Evolutionary conservation across 2,329 filamentous ascomycete genomes (phyloP).

Genomic region (Aspergillus pseudotamarii): DNA sequence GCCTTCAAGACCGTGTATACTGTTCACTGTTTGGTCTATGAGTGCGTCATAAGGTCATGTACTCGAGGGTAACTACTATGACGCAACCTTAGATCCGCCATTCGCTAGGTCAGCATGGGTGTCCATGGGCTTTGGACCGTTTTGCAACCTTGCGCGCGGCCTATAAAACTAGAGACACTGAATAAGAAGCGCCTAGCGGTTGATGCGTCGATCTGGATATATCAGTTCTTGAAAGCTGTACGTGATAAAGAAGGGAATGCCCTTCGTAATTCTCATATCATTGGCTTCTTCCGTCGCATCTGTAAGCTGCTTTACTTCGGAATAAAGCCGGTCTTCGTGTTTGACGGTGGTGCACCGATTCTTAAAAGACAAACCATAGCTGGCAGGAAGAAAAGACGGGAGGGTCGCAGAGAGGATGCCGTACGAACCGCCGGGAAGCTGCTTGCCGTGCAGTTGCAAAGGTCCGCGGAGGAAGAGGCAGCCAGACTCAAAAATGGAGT

Average conservation of each 20-base stretch:
- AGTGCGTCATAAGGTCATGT: background rate
- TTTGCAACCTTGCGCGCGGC: slow-evolving; percentile 89
- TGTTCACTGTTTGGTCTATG: background rate
- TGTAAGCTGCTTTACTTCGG: slow-evolving; percentile 97
- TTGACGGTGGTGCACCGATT: slow-evolving; percentile 89
- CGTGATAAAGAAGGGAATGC: slow-evolving; percentile 98
- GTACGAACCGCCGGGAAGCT: slow-evolving; percentile 87
- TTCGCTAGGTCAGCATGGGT: slow-evolving; percentile 67
- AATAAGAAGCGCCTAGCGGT: slow-evolving; percentile 96
- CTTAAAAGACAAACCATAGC: slow-evolving; percentile 91
- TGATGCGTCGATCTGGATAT: slow-evolving; percentile 99
- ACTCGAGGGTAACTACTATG: slow-evolving; percentile 3
- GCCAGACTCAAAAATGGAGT: slow-evolving; percentile 60
- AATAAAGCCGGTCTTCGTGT: slow-evolving; percentile 95
- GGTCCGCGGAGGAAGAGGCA: slow-evolving; percentile 81
- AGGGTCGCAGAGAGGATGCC: slow-evolving; percentile 91
- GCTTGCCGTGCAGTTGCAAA: slow-evolving; percentile 91
- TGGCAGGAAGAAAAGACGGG: slow-evolving; percentile 74
- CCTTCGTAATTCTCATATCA: slow-evolving; percentile 89
- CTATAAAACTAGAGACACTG: slow-evolving; percentile 92
- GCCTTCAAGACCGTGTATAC: background rate
- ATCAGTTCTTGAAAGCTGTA: slow-evolving; percentile 98
- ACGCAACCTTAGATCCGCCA: slow-evolving; percentile 5
- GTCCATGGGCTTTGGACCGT: slow-evolving; percentile 98
- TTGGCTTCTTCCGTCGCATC: slow-evolving; percentile 97